Base-by-base conservation (phyloP, 2,329 filamentous ascomycete species). In the Cladosporium sphaerospermum region DNA sequence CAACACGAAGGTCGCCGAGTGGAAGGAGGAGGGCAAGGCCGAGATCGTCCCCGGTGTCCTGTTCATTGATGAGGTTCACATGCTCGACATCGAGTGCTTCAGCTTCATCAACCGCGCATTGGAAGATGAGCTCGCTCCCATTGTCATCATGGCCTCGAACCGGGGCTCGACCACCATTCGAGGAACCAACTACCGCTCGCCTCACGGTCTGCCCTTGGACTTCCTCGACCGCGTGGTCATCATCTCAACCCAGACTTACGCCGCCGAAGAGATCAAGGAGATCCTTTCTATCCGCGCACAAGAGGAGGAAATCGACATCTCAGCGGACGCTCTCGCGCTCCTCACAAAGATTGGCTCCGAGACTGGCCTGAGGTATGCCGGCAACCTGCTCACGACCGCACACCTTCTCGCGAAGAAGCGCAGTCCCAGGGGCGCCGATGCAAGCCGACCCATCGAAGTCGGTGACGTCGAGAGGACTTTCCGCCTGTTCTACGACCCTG, bases 71-170 rank as follows among this genome's bases (percentile, higher is more conserved):
- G 93, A 99, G 75, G 92, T 99, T 4, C 93, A 99, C 78, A 97
- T 99, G 92, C 87, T 99, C 54, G 93, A 99, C 70, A 96, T 97
- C 59, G 93, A 99, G 73, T 97, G 92, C 76, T 99, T 96, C 77
- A 95, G 90, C 42, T 99, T 95, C 77, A 86, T 99, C 78, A 99
- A 99, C 77, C 88, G 93, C 49, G 93, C 93, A 1, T 79, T 99
- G 42, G 93, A 99, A 73, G 89, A 91, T 56, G 90, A 97, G 64
- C 80, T 99, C 32, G 90, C 93, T 1, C 93, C 93, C 37, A 91
- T 99, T 59, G 91, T 99, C 70, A 99, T 99, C 73, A 99, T 99
- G 93, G 93, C 93, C 52, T 95, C 88, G 78, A 99, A 99, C 76
- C 82, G 93, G 56, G 93, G 93, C 59, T 83, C 90, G 70, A 88